These are phyloP conservation scores for Cryptomeria japonica DNA, from an alignment of 75 land plant genomes.

Conservation along the genomic window DNA sequence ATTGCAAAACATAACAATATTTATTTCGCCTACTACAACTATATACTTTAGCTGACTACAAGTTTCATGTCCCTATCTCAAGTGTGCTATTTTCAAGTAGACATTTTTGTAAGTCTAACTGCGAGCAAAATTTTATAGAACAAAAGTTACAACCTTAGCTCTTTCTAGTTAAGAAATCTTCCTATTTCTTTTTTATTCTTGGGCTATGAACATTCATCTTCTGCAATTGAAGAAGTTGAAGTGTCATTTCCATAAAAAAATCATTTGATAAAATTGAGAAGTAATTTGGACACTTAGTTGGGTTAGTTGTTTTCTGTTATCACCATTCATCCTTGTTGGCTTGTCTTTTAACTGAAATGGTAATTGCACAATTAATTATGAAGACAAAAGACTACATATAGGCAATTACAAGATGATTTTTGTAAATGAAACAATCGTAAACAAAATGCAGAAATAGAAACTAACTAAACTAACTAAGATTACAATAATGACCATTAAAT, in stretches of 20 bases:
- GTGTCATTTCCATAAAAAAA: not conserved
- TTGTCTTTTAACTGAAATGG: not conserved
- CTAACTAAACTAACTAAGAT: too few species aligned
- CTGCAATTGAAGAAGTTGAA: not conserved
- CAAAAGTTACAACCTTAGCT: not conserved
- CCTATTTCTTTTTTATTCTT: not conserved
- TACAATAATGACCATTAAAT: too few species aligned
- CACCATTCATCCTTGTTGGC: not conserved
- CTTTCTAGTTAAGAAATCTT: too few species aligned
- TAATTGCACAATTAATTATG: too few species aligned
- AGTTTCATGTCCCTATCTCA: not conserved
- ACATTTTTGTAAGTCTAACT: not conserved
- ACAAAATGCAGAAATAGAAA: too few species aligned
- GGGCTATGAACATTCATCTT: not conserved
- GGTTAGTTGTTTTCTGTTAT: not conserved
- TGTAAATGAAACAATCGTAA: too few species aligned
- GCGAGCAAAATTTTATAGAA: not conserved
- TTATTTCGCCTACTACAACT: too few species aligned
- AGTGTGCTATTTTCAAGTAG: not conserved
- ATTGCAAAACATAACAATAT: too few species aligned
- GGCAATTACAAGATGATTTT: too few species aligned
- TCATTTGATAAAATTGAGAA: not conserved
- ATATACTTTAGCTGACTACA: too few species aligned
- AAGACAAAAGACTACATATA: too few species aligned
- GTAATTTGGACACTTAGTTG: not conserved